Percentiles rank a stretch among this genome's conserved stretches.
These are phyloP conservation scores for Cylindrotheca closterium DNA, from an alignment of 108 stramenopile genomes.

Conservation along the genomic window DNA sequence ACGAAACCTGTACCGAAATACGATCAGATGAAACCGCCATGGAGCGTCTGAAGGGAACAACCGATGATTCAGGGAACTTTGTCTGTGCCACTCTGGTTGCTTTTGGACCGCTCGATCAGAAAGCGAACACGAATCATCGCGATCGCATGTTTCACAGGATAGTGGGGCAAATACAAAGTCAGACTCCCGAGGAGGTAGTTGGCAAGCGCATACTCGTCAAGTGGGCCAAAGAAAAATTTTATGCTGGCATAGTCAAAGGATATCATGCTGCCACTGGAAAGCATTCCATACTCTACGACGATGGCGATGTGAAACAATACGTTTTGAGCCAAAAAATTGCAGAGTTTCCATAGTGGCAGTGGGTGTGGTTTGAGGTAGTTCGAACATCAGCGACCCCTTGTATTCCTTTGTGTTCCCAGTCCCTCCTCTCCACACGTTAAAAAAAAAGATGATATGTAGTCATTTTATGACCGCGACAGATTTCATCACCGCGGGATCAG, in stretches of 20 bases:
- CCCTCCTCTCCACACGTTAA: too few relatives aligned
- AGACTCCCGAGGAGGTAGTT: conserved; percentile 17
- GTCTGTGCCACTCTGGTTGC: conserved; percentile 11
- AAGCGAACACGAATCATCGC: neutral
- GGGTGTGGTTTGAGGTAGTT: too few relatives aligned
- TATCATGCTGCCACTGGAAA: conserved; percentile 39
- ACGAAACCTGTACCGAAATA: conserved; percentile 22
- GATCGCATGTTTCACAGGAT: neutral
- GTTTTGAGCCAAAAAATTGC: conserved; percentile 40
- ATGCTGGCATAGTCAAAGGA: conserved; percentile 33
- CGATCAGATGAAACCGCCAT: conserved; percentile 11
- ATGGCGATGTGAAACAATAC: conserved; percentile 49
- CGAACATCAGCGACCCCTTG: too few relatives aligned
- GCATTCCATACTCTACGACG: conserved; percentile 47
- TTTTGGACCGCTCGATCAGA: neutral
- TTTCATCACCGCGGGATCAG: too few relatives aligned
- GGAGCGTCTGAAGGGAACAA: conserved; percentile 15
- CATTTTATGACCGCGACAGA: too few relatives aligned
- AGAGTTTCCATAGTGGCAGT: too few relatives aligned
- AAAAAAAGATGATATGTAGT: too few relatives aligned
- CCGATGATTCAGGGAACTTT: conserved; percentile 5
- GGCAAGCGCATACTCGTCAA: conserved; percentile 33
- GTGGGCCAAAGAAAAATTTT: conserved; percentile 54
- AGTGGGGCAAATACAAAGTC: neutral
- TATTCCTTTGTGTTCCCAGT: too few relatives aligned